Evolutionary conservation across 139 green algal species (phyloP), one percentile per base, ranked within the genome.

Genomic region (Yamagishiella unicocca): DNA sequence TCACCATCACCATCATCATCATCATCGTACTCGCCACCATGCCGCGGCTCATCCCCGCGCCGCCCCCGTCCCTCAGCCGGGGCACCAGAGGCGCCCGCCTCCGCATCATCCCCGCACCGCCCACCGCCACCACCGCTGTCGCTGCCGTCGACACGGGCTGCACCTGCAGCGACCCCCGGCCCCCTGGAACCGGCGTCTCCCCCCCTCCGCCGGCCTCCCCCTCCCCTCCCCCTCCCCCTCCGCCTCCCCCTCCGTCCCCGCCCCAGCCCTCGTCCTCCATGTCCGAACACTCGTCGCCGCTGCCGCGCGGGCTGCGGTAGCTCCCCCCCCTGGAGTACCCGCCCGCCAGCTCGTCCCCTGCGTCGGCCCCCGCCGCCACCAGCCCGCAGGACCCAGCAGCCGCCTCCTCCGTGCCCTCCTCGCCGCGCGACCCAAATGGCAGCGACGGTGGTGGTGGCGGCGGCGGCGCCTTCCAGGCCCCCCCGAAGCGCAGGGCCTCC

Each of bases 401-500:
- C 64, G n/a, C n/a, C 12, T 45, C 64, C 21, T 2, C 29, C 4
- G 64, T 21, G 64, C 64, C 22, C 6, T 74, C 66, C 3, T 46
- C 66, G 66, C 66, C 66, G 50, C 50, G 50, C 50, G 50, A 58
- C 50, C 50, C 50, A 58, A 25, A 58, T 25, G 50, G 50, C 50
- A 25, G 12, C 50, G 61, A 10, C 12, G 61, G 25, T 31, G 61
- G 2, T 2, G 61, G 61, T 38, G 25, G 61, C 24, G 67, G 37
- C 67, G 35, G 35, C 67, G 67, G 12, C 66, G 31, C 67, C 67
- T 55, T 10, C 74, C 74, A 82, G 9, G n/a, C 12, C 2, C 46
- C 46, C 7, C 74, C 74, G 46, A 82, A 82, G 29, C 74, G 37
- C 46, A 67, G n/a, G n/a, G 4, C n/a, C 43, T 58, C 21, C 74